phyloP scores from a whole-genome alignment of 768 basidiomycete genomes.

The Porphyrellus cyaneotinctus region DNA sequence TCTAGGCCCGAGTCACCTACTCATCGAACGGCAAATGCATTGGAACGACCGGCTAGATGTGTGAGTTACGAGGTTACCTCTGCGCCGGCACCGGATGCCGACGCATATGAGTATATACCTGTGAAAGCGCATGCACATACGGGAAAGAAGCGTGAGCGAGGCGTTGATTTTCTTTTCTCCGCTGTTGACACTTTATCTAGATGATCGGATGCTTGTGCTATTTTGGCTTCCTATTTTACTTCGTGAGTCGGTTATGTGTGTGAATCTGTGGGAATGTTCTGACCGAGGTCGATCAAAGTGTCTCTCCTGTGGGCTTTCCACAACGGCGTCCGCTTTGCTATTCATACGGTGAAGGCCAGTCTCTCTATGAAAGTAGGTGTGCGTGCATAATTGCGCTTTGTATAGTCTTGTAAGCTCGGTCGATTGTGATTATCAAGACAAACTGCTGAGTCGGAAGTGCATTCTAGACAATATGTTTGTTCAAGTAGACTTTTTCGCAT shows the following conservation, averaged over 20 bases:
- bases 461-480: slow-evolving; percentile 3
- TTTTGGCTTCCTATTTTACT: slow-evolving; percentile 87
- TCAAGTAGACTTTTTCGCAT: slow-evolving; percentile 4
- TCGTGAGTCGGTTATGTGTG: slow-evolving; percentile 45
- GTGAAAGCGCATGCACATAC: slow-evolving; percentile 39
- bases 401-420: slow-evolving; percentile 1
- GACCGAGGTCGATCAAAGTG: slow-evolving; percentile 34
- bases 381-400: slow-evolving; percentile 25
- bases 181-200: slow-evolving; percentile 34
- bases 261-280: slow-evolving; percentile 1
- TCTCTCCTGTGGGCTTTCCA: slow-evolving; percentile 61
- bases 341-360: slow-evolving; percentile 46
- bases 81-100: slow-evolving; percentile 62
- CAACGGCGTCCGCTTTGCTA: slow-evolving; percentile 48
- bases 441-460: neutral
- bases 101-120: slow-evolving; percentile 65
- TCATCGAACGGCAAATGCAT: slow-evolving; percentile 21
- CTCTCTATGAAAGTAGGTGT: slow-evolving; percentile 43
- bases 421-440: neutral
- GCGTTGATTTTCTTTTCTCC: neutral
- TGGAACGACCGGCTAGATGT: slow-evolving; percentile 38
- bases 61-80: slow-evolving; percentile 46
- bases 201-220: slow-evolving; percentile 78
- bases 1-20: slow-evolving; percentile 8
- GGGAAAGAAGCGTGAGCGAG: slow-evolving; percentile 59